Base-by-base conservation (phyloP, 495 filamentous ascomycete genomes). In the Penicillium antarcticum region DNA sequence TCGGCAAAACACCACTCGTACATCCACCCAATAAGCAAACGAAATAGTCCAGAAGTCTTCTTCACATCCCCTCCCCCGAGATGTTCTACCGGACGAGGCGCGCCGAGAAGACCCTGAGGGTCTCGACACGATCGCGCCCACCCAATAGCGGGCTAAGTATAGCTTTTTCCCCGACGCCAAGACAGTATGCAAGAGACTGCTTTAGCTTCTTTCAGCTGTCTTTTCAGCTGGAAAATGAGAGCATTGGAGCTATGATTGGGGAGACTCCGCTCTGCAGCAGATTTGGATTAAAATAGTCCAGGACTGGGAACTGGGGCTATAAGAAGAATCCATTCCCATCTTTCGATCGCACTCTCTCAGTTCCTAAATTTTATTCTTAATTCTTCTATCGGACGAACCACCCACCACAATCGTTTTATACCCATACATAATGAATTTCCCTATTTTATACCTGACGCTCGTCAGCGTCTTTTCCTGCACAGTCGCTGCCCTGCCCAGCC, bases 161-260 rank as follows among this genome's bases (percentile, higher is more conserved):
- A 10, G 17, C 26, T 17, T 34, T 31, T 23, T 39, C 31, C 23
- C 49, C 43, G 43, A 31, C 10, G 48, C 49, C 54, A 53, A 57
- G 49, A 26, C 37, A 13, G 16, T 36, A 44, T 48, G 19, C 43
- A 18, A 57, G 34, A 34, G n/a, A 18, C 3, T 47, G 3, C 2
- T 11, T 40, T 38, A 10, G 45, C 17, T 42, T 40, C 16, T 40
- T 21, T 46, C 32, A 36, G 13, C 19, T 36, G 11, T 33, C 1
- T 14, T 40, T 5, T 26, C 19, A 19, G 38, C 37, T 42, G 47
- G n/a, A 40, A 42, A 17, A 31, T 17, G 12, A 40, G 35, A 5
- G 24, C 6, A 48, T n/a, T 38, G n/a, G 47, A 32, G 47, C n/a
- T 40, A 5, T 49, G 47, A 49, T 49, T 49, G 47, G 47, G 16